These are phyloP conservation scores for Venturia aucupariae DNA, from an alignment of 2,329 filamentous ascomycete genomes.

Conservation along the genomic window DNA sequence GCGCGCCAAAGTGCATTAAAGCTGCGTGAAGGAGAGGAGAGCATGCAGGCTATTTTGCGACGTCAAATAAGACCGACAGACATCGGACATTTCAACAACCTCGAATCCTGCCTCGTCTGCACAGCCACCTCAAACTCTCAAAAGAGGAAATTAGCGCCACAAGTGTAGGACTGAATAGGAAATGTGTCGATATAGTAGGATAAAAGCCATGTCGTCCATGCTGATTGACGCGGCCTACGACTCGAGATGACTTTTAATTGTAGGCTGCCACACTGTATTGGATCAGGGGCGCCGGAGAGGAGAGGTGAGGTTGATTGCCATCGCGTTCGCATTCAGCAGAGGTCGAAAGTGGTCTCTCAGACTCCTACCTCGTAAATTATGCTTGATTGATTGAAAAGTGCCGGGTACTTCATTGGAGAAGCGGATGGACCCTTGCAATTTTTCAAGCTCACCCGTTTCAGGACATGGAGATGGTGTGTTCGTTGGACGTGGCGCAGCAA, in stretches of 20 bases:
- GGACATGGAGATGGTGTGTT: not conserved
- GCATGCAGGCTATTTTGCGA: not conserved
- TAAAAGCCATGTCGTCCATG: not conserved
- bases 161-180: not conserved
- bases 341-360: not conserved
- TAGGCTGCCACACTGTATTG: not conserved
- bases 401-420: not conserved
- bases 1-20: not conserved
- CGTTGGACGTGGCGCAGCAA: not conserved
- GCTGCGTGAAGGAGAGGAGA: not conserved
- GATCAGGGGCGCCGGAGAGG: not conserved
- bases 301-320: not conserved
- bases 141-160: not conserved
- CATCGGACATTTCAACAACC: not conserved
- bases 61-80: not conserved
- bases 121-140: not conserved
- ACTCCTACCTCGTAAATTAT: not conserved
- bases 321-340: not conserved
- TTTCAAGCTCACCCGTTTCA: not conserved
- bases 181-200: not conserved
- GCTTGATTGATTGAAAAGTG: not conserved
- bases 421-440: not conserved
- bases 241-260: not conserved
- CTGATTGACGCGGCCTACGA: not conserved
- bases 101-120: not conserved